phyloP scores from a whole-genome alignment of 2,329 filamentous ascomycete species.

The Paecilomyces niveus region DNA sequence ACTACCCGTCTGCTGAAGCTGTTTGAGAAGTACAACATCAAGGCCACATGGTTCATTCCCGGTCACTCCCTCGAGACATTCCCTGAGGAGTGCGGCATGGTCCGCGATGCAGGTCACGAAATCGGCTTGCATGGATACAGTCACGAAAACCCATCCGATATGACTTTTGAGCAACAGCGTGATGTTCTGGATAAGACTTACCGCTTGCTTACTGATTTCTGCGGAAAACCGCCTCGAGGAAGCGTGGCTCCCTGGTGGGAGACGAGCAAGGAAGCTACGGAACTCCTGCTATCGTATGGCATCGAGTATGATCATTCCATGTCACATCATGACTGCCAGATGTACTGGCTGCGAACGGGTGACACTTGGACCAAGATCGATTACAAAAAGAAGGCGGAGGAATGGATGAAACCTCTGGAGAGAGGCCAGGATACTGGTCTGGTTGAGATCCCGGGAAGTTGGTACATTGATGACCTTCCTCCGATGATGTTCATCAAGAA shows the following conservation, averaged over 20 bases:
- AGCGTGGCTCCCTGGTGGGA: constrained; percentile 74
- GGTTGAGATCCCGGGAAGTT: constrained; percentile 39
- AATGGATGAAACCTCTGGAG: constrained; percentile 46
- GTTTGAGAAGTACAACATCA: constrained; percentile 66
- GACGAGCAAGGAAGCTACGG: constrained; percentile 57
- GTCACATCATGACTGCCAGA: constrained; percentile 39
- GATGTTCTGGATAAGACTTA: constrained; percentile 74
- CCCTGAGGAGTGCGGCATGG: constrained; percentile 55
- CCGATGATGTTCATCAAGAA: constrained; percentile 43
- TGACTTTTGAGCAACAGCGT: constrained; percentile 68
- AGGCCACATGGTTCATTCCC: constrained; percentile 60
- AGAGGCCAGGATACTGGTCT: constrained; percentile 32
- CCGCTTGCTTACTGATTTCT: constrained; percentile 64
- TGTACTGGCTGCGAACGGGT: constrained; percentile 38
- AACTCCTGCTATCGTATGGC: constrained; percentile 36
- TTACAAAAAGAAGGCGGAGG: constrained; percentile 33
- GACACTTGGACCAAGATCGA: constrained; percentile 41
- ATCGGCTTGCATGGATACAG: constrained; percentile 65
- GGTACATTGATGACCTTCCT: constrained; percentile 39
- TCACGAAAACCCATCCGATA: constrained; percentile 65
- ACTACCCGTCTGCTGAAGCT: constrained; percentile 61
- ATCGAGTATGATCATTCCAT: constrained; percentile 41
- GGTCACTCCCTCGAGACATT: constrained; percentile 60
- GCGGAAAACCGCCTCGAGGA: constrained; percentile 65
- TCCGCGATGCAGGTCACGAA: constrained; percentile 59